These are phyloP conservation scores for Ustilago lituana DNA, from an alignment of 1,284 basidiomycete genomes.

Conservation along the genomic window DNA sequence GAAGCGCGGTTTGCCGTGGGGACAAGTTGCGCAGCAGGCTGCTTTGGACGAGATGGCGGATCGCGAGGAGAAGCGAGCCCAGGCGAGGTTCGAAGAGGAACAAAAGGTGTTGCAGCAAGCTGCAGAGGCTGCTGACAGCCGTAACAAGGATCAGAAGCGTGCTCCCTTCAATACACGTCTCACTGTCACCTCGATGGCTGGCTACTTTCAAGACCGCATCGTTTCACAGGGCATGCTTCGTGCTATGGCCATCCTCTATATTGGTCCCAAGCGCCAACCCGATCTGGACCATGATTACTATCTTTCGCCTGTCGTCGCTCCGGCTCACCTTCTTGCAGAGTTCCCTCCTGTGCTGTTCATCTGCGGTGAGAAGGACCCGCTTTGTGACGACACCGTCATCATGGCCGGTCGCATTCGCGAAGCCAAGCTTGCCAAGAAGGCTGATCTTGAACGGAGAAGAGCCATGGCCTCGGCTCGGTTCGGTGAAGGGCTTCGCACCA, in stretches of 20 bases:
- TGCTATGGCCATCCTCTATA: slow-evolving; percentile 96
- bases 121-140: slow-evolving; percentile 40
- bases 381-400: slow-evolving; percentile 78
- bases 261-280: slow-evolving; percentile 88
- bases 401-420: slow-evolving; percentile 91
- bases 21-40: slow-evolving; percentile 35
- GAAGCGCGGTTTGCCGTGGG: slow-evolving; percentile 38
- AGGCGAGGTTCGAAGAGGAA: slow-evolving; percentile 36
- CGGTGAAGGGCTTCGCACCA: slow-evolving; percentile 70
- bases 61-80: slow-evolving; percentile 33
- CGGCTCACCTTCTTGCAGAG: slow-evolving; percentile 81
- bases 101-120: slow-evolving; percentile 40
- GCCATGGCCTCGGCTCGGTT: slow-evolving; percentile 64
- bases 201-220: slow-evolving; percentile 68
- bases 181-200: slow-evolving; percentile 94
- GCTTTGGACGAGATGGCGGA: slow-evolving; percentile 29
- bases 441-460: slow-evolving; percentile 69
- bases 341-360: slow-evolving; percentile 85
- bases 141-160: slow-evolving; percentile 36
- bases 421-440: slow-evolving; percentile 78
- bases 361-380: slow-evolving; percentile 85
- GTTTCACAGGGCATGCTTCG: slow-evolving; percentile 74
- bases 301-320: slow-evolving; percentile 91
- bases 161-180: slow-evolving; percentile 78
- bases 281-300: slow-evolving; percentile 94